Evolutionary conservation across 768 basidiomycete genomes (phyloP).

Genomic region (Panaeolus cyanescens): DNA sequence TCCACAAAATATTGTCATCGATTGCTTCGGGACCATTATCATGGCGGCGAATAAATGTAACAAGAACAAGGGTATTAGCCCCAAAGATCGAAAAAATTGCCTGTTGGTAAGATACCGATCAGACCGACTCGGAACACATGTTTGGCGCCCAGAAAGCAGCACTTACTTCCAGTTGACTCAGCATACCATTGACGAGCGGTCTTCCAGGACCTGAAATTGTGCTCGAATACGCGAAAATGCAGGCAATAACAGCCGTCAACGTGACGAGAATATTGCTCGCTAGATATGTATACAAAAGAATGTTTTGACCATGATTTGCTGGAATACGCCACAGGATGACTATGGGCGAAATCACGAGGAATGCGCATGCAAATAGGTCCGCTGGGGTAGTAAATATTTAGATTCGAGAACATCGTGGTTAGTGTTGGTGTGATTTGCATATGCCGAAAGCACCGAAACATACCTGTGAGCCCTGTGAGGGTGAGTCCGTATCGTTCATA

Average conservation of each 20-base stretch:
- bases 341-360: conserved; percentile 6
- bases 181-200: conserved; percentile 6
- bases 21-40: conserved; percentile 2
- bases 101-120: not conserved
- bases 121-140: too few relatives aligned
- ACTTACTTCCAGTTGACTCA: conserved; percentile 2
- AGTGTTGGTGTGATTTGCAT: not conserved
- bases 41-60: conserved; percentile 4
- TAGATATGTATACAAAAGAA: conserved; percentile 2
- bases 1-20: conserved; percentile 10
- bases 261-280: not conserved
- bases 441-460: not conserved
- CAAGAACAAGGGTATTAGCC: conserved; percentile 5
- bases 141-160: not conserved
- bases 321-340: conserved; percentile 3
- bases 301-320: conserved; percentile 8
- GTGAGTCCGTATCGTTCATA: conserved; percentile 8
- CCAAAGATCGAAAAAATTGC: conserved; percentile 2
- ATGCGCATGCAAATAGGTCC: conserved; percentile 1
- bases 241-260: conserved; percentile 1
- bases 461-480: conserved; percentile 4
- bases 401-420: not conserved
- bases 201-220: conserved; percentile 6
- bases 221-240: conserved; percentile 6
- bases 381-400: not conserved